A percentile compares a stretch with the other conserved stretches of the same genome.
Conservation (phyloP, 2,329 filamentous ascomycete genomes). For the Coniochaeta pulveracea region DNA sequence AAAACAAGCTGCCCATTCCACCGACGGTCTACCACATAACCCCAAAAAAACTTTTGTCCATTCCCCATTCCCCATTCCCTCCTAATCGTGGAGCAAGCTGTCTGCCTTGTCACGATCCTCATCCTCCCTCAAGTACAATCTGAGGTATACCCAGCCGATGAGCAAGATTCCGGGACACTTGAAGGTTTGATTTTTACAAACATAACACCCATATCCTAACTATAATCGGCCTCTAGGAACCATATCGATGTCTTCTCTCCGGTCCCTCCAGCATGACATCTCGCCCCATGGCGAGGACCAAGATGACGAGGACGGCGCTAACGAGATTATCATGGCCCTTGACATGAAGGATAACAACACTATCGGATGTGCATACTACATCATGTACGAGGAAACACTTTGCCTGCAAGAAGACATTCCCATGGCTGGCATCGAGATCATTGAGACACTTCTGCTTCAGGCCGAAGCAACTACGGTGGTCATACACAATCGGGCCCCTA, state of each 20-base stretch:
- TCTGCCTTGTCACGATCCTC: too few relatives aligned
- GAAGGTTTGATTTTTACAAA: too few relatives aligned
- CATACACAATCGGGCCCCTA: constrained; percentile 34
- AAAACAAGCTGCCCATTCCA: too few relatives aligned
- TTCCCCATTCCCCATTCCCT: too few relatives aligned
- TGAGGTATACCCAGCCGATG: too few relatives aligned
- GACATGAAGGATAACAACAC: constrained; percentile 59
- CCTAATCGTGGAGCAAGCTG: too few relatives aligned
- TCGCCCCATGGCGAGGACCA: constrained; percentile 7
- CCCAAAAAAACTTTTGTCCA: too few relatives aligned
- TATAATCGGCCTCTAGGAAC: too few relatives aligned
- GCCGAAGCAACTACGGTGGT: constrained; percentile 44
- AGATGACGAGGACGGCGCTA: constrained; percentile 23
- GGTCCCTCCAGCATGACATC: not conserved
- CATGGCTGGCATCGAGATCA: constrained; percentile 54
- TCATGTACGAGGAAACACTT: constrained; percentile 56
- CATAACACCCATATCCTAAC: too few relatives aligned
- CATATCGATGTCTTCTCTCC: constrained; percentile 1
- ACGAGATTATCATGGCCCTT: constrained; percentile 70
- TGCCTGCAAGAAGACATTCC: constrained; percentile 69
- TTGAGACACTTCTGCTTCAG: constrained; percentile 49
- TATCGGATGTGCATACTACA: constrained; percentile 78
- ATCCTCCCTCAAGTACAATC: too few relatives aligned
- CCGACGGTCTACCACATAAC: too few relatives aligned
- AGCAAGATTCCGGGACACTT: too few relatives aligned